A percentile compares a stretch with the other conserved stretches of the same genome.
Evolutionary conservation across 352 stramenopile genomes (phyloP).

Genomic region (Elongisporangium prolatum): DNA sequence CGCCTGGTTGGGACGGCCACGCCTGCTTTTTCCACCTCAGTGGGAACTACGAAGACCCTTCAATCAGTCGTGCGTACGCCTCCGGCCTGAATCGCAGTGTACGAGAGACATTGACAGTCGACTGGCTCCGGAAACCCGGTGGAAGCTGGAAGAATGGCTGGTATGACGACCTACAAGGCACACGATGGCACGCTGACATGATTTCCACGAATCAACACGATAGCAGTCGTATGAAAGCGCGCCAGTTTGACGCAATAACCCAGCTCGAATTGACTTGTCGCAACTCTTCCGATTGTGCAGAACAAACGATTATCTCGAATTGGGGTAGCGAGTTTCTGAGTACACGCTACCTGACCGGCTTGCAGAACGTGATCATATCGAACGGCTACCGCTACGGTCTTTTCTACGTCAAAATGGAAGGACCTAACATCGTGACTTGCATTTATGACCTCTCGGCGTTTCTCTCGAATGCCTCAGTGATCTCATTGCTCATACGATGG

Average conservation of each 20-base stretch:
- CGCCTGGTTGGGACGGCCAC: conserved; percentile 1
- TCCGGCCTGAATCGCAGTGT: background rate
- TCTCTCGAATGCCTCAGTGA: conserved; percentile 2
- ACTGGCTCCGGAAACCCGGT: conserved; percentile 1
- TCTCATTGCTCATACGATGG: conserved; percentile 4
- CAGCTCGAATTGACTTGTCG: background rate
- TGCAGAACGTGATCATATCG: conserved; percentile 4
- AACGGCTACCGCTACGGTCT: conserved; percentile 9
- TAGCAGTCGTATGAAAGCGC: conserved; percentile 12
- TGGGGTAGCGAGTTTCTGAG: background rate
- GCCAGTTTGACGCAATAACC: background rate
- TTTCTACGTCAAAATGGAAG: conserved; percentile 5
- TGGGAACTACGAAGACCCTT: background rate
- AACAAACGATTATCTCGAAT: background rate
- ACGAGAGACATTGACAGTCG: background rate
- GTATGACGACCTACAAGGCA: conserved; percentile 4
- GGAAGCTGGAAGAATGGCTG: conserved; percentile 7
- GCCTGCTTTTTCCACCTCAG: conserved; percentile 6
- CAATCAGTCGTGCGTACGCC: background rate
- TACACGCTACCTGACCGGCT: background rate
- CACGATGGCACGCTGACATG: conserved; percentile 1
- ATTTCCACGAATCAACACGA: conserved; percentile 3
- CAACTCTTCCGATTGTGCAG: background rate
- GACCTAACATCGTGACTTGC: background rate
- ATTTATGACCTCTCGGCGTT: conserved; percentile 6